A percentile compares a stretch with the other conserved stretches of the same genome.
These are phyloP conservation scores for Penicillium corylophilum DNA, from an alignment of 2,329 filamentous ascomycete genomes.

Conservation along the genomic window DNA sequence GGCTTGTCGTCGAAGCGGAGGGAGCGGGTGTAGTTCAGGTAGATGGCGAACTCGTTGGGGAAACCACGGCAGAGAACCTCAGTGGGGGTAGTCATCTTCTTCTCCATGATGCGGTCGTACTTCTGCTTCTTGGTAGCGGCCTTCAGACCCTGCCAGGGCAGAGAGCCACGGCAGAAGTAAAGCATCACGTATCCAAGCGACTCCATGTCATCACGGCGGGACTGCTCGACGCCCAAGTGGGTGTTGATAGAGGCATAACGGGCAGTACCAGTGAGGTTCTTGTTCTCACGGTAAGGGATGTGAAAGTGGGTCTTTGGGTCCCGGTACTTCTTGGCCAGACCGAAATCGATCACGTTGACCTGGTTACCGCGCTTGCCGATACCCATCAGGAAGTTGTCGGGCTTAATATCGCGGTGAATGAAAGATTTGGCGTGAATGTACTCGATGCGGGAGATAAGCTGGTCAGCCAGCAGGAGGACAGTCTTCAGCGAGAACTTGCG, in stretches of 20 bases:
- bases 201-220: slow-evolving; percentile 98
- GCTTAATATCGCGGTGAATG: slow-evolving; percentile 99
- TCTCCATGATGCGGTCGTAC: slow-evolving; percentile 99
- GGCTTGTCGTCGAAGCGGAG: slow-evolving; percentile 99
- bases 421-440: slow-evolving; percentile 99
- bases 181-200: slow-evolving; percentile 99
- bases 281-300: slow-evolving; percentile 99
- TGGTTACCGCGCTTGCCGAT: slow-evolving; percentile 99
- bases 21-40: slow-evolving; percentile 97
- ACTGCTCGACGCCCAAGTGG: slow-evolving; percentile 97
- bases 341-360: slow-evolving; percentile 99
- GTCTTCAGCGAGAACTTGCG: slow-evolving; percentile 99
- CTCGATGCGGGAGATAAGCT: slow-evolving; percentile 98
- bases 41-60: slow-evolving; percentile 99
- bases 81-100: slow-evolving; percentile 99
- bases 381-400: slow-evolving; percentile 99
- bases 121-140: slow-evolving; percentile 99
- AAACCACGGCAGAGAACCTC: slow-evolving; percentile 98
- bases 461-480: slow-evolving; percentile 90
- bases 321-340: slow-evolving; percentile 98
- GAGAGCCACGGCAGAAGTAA: slow-evolving; percentile 98
- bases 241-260: slow-evolving; percentile 99
- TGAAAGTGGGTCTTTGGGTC: slow-evolving; percentile 99
- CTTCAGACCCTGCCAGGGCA: slow-evolving; percentile 98
- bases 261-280: slow-evolving; percentile 98